phyloP scores from a whole-genome alignment of 2,329 filamentous ascomycete genomes.

The Aspergillus hortae region DNA sequence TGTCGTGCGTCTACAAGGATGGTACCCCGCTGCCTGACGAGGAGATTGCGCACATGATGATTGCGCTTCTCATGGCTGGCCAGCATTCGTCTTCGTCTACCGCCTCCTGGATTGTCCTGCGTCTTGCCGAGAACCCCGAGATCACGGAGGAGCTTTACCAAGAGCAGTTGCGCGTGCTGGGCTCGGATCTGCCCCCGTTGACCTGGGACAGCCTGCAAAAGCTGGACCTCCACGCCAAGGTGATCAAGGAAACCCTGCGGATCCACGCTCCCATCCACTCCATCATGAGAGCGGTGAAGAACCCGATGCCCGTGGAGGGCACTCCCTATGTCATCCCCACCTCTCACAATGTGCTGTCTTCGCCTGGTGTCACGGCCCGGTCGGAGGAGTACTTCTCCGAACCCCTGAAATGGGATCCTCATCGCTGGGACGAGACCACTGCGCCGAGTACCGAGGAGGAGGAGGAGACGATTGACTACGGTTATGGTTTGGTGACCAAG shows the following conservation, averaged over 20 bases:
- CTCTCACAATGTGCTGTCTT: slow-evolving; percentile 75
- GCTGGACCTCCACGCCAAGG: slow-evolving; percentile 75
- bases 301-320: slow-evolving; percentile 76
- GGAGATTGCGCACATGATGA: slow-evolving; percentile 91
- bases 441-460: slow-evolving; percentile 51
- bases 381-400: slow-evolving; percentile 76
- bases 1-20: slow-evolving; percentile 82
- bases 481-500: slow-evolving; percentile 89
- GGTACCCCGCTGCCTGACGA: slow-evolving; percentile 74
- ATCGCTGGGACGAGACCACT: slow-evolving; percentile 72
- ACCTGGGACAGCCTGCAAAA: slow-evolving; percentile 74
- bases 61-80: slow-evolving; percentile 85
- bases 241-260: slow-evolving; percentile 88
- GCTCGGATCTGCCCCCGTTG: slow-evolving; percentile 69
- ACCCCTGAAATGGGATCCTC: slow-evolving; percentile 79
- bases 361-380: slow-evolving; percentile 75
- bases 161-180: slow-evolving; percentile 74
- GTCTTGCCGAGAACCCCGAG: slow-evolving; percentile 73
- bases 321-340: slow-evolving; percentile 80
- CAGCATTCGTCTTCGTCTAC: slow-evolving; percentile 87
- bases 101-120: slow-evolving; percentile 79
- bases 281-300: slow-evolving; percentile 88
- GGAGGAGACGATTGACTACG: slow-evolving; percentile 82
- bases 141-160: slow-evolving; percentile 77
- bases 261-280: slow-evolving; percentile 92